These are phyloP conservation scores for Stephanodiscus minutulus DNA, from an alignment of 108 stramenopile species.

Conservation along the genomic window DNA sequence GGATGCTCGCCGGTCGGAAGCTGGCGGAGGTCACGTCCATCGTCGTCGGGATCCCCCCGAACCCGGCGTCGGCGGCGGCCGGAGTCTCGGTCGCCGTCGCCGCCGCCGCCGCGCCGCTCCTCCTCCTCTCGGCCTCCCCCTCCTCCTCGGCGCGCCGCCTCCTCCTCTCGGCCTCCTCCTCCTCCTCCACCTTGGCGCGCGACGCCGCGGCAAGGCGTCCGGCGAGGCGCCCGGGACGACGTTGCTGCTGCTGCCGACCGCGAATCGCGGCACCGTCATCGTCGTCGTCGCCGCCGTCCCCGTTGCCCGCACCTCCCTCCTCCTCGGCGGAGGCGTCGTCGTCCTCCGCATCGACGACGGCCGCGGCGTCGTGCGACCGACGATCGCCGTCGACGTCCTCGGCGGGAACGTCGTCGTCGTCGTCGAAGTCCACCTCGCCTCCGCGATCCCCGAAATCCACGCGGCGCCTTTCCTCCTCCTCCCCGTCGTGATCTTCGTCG, in stretches of 20 bases:
- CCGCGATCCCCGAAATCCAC: slow-evolving; percentile 24
- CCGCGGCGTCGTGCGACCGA: slow-evolving; percentile 3
- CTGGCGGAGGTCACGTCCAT: slow-evolving; percentile 56
- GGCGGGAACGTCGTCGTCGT: slow-evolving; percentile 22
- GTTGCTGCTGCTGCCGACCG: neutral
- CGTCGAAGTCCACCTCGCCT: slow-evolving; percentile 20
- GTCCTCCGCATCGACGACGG: neutral
- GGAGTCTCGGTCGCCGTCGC: slow-evolving; percentile 5
- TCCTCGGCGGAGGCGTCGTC: slow-evolving; percentile 20
- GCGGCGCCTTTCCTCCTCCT: no score
- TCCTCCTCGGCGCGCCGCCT: neutral
- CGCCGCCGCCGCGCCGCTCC: slow-evolving; percentile 18
- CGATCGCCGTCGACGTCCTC: slow-evolving; percentile 40
- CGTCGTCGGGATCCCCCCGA: slow-evolving; percentile 30
- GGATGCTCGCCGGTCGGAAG: slow-evolving; percentile 64
- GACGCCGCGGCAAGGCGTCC: slow-evolving; percentile 31
- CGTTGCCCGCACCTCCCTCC: neutral
- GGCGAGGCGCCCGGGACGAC: slow-evolving; percentile 4
- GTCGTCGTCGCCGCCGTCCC: slow-evolving; percentile 2
- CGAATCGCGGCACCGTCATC: slow-evolving; percentile 4
- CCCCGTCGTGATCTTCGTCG: slow-evolving; percentile 11
- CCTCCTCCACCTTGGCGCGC: slow-evolving; percentile 36
- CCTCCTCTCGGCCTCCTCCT: slow-evolving; percentile 11
- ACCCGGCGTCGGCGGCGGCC: slow-evolving; percentile 14
- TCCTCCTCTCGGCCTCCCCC: slow-evolving; percentile 5